These are phyloP conservation scores for Eremochloa ophiuroides DNA, from an alignment of 176 grass and related monocot species.

Conservation along the genomic window DNA sequence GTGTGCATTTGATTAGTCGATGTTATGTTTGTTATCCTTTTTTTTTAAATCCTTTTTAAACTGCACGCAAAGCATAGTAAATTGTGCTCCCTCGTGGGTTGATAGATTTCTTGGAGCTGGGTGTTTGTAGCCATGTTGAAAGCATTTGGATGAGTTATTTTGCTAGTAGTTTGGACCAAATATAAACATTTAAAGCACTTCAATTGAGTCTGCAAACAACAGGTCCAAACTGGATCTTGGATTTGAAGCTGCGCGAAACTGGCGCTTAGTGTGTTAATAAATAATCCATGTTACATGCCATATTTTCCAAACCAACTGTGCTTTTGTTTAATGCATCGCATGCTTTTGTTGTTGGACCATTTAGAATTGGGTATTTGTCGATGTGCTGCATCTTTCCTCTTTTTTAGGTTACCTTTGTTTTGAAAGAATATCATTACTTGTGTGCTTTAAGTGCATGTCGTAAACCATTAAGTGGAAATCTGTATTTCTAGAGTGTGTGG, in stretches of 20 bases:
- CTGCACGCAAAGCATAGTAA: background rate
- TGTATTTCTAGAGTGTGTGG: no score
- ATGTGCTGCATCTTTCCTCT: background rate
- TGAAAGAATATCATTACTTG: background rate
- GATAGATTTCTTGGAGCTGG: background rate
- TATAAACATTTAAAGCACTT: background rate
- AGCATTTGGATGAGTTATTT: background rate
- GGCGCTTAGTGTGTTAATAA: no score
- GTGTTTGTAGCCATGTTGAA: background rate
- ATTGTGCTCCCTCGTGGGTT: background rate
- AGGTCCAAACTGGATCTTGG: background rate
- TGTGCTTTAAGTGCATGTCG: conserved; percentile 1
- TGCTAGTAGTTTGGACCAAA: background rate
- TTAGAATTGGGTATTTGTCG: background rate
- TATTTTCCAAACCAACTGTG: background rate
- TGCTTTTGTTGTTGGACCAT: background rate
- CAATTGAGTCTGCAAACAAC: background rate
- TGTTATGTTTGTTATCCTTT: background rate
- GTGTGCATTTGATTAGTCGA: background rate
- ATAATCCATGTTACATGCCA: background rate
- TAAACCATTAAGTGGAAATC: background rate
- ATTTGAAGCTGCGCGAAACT: no score
- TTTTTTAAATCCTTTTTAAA: background rate
- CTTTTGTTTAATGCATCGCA: background rate
- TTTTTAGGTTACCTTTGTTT: background rate